Evolutionary conservation across 1,284 basidiomycete species (phyloP).

Genomic region (Taiwanofungus camphoratus): DNA sequence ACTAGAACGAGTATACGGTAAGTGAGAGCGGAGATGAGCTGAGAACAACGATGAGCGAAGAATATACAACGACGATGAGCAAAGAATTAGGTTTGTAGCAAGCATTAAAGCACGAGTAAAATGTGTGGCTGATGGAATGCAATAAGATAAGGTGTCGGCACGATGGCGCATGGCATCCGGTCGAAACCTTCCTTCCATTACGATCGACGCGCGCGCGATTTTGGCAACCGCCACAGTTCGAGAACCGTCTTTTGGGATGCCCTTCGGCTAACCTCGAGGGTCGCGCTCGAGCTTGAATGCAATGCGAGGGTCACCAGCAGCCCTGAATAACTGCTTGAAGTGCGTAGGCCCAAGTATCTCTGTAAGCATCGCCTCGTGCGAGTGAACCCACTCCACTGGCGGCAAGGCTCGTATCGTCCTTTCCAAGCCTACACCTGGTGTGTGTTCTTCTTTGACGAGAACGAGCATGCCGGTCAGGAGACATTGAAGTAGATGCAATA

Average conservation of each 20-base stretch:
- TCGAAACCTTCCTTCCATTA: constrained; percentile 12
- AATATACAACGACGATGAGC: constrained; percentile 8
- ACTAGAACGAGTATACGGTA: constrained; percentile 6
- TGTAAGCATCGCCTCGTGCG: constrained; percentile 56
- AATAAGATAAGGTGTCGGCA: constrained; percentile 22
- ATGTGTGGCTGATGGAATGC: constrained; percentile 19
- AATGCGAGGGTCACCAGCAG: constrained; percentile 61
- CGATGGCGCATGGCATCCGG: constrained; percentile 13
- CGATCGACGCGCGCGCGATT: constrained; percentile 13
- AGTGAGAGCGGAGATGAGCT: constrained; percentile 2
- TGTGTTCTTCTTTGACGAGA: constrained; percentile 65
- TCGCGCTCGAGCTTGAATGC: constrained; percentile 63
- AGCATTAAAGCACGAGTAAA: constrained; percentile 22
- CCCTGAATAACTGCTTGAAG: constrained; percentile 63
- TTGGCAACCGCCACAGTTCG: constrained; percentile 11
- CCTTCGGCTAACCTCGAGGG: constrained; percentile 11
- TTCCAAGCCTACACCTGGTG: constrained; percentile 54
- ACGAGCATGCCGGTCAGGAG: constrained; percentile 76
- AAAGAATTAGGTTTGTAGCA: constrained; percentile 16
- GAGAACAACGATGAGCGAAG: constrained; percentile 5
- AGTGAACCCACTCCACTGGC: constrained; percentile 65
- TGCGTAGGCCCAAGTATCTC: constrained; percentile 69
- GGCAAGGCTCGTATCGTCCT: constrained; percentile 75
- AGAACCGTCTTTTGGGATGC: constrained; percentile 3
- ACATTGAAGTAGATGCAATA: constrained; percentile 72